Evolutionary conservation across 306 rosid genomes (phyloP).

Genomic region (Cicer yamashitae): DNA sequence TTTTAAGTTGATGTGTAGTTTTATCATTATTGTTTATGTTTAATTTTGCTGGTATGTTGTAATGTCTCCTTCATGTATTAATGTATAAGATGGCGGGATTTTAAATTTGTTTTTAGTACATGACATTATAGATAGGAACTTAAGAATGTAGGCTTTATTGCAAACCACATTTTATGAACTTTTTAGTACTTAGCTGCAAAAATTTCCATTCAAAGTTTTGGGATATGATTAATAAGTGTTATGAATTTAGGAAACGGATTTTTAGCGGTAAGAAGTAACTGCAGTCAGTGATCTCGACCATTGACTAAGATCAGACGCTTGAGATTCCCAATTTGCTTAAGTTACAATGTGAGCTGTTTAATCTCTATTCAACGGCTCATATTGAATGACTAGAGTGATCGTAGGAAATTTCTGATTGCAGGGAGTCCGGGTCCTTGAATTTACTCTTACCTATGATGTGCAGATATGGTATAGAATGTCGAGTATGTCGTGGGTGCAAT

Average conservation of each 20-base stretch:
- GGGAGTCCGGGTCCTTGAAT: background rate
- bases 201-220: constrained; percentile 12
- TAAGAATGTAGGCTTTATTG: background rate
- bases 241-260: constrained; percentile 2
- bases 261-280: background rate
- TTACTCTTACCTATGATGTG: constrained; percentile 1
- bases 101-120: constrained; percentile 5
- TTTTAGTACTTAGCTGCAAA: constrained; percentile 32
- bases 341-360: background rate
- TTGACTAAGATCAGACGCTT: background rate
- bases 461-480: background rate
- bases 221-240: constrained; percentile 20
- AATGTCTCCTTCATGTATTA: constrained; percentile 10
- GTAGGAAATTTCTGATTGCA: background rate
- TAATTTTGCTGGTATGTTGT: constrained; percentile 2
- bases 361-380: background rate
- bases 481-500: background rate
- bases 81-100: constrained; percentile 31
- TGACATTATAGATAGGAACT: constrained; percentile 12
- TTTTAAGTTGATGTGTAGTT: constrained; percentile 1
- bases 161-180: constrained; percentile 27
- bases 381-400: background rate
- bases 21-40: background rate
- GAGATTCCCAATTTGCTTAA: background rate
- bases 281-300: background rate